Base-by-base conservation (phyloP, 306 rosid species). In the Urtica urens region DNA sequence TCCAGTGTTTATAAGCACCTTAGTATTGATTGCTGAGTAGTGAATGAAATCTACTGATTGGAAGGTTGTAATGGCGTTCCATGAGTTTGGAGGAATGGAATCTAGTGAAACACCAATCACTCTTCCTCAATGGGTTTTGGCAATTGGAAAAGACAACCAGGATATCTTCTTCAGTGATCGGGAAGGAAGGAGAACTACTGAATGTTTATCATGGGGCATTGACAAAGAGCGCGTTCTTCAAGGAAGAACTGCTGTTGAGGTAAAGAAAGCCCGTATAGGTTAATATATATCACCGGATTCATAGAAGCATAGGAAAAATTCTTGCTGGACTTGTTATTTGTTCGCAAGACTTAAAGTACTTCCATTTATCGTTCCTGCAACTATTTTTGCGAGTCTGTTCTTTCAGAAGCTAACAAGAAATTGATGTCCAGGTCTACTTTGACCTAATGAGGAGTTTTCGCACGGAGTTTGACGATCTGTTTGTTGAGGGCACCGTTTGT, bases 241-340 rank as follows among this genome's bases (percentile, higher is more conserved):
- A 49, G 99, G 99, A 61, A 81, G 99, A 79, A 84, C 99, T 66
- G 94, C 92, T 59, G 74, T 84, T 40, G 99, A 90, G 94, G 99
- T 90, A 67, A 53, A 49, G 46, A 46, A 72, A 38, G 45, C 55
- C 57, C 26, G 41, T 53, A 40, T 46, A 25, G 25, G 19, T 20
- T 28, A 11, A 21, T 23, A 40, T 13, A 11, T 15, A 6, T 67
- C 19, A 30, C 12, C 37, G 35, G 51, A 35, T 35, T 38, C 53
- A 57, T 19, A 49, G 14, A 41, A n/a, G n/a, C n/a, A n/a, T n/a
- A n/a, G n/a, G n/a, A n/a, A 11, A 18, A 22, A 16, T 43, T 17
- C 48, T 11, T 20, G 10, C 48, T 1, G 13, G 24, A 9, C 34
- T 45, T 19, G 12, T 43, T 21, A 25, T 22, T 4, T 34, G 20